phyloP scores from a whole-genome alignment of 2,329 filamentous ascomycete species.

The Cucurbitaria berberidis region DNA sequence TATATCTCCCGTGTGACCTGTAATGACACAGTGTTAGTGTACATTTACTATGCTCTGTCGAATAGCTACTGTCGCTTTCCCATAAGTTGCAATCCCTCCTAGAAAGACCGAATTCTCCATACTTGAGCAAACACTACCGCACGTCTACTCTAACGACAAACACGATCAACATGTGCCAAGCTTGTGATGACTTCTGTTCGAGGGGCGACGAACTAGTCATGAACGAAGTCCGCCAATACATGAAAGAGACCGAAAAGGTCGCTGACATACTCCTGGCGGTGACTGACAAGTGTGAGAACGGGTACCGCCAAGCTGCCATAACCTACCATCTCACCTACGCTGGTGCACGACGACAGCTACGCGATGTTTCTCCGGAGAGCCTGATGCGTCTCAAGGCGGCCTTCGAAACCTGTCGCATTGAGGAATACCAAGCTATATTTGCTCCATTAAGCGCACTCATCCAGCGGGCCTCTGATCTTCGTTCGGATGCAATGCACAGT shows the following conservation, averaged over 20 bases:
- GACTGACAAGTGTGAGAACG: not conserved
- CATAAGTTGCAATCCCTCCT: not conserved
- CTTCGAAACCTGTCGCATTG: conserved; percentile 2
- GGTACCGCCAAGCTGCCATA: not conserved
- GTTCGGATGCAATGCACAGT: not conserved
- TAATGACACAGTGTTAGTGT: not conserved
- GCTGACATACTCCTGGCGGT: not conserved
- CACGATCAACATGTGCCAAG: not conserved
- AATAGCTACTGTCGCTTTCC: not conserved
- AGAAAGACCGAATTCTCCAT: not conserved
- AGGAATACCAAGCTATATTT: conserved; percentile 6
- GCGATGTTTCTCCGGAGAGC: not conserved
- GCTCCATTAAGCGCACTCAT: not conserved
- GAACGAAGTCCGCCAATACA: not conserved
- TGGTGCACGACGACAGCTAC: not conserved
- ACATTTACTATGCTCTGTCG: not conserved
- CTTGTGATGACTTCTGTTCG: not conserved
- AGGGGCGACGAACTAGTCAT: not conserved
- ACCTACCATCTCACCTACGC: conserved; percentile 1
- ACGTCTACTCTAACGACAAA: not conserved
- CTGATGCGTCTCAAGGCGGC: not conserved
- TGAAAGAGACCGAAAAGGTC: not conserved
- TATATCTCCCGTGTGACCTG: not conserved
- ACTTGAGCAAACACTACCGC: not conserved
- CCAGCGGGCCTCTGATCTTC: not conserved